Conservation (phyloP, 495 filamentous ascomycete species). For the Podospora pseudopauciseta region DNA sequence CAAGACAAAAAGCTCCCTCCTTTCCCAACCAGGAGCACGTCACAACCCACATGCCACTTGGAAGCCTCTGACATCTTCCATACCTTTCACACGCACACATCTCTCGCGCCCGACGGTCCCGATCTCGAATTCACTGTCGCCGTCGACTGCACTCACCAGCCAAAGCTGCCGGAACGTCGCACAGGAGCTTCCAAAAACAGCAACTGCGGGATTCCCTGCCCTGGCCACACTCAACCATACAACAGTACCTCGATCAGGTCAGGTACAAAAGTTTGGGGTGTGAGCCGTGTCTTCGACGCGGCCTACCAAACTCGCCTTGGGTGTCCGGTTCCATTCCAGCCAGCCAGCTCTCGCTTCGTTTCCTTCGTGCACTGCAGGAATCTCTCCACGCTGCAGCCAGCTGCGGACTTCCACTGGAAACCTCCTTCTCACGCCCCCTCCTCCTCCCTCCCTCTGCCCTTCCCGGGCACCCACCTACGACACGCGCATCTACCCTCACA, state of each 20-base stretch:
- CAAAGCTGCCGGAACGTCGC: conserved; percentile 32
- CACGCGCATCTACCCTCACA: conserved; percentile 10
- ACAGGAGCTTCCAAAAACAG: conserved; percentile 39
- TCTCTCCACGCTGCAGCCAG: conserved; percentile 26
- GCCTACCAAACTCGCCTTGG: conserved; percentile 29
- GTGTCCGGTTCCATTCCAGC: conserved; percentile 32
- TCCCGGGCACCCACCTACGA: neutral
- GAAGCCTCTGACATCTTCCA: conserved; percentile 2
- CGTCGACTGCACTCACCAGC: conserved; percentile 20
- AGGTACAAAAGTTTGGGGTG: conserved; percentile 36
- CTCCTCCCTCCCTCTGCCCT: neutral
- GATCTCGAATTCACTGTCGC: conserved; percentile 27
- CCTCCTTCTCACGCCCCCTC: conserved; percentile 8
- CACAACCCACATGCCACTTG: conserved; percentile 4
- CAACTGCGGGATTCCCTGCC: conserved; percentile 30
- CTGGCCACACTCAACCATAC: conserved; percentile 27
- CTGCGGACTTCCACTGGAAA: conserved; percentile 22
- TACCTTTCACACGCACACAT: conserved; percentile 17
- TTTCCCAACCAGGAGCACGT: neutral
- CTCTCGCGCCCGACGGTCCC: conserved; percentile 24
- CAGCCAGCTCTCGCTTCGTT: conserved; percentile 30
- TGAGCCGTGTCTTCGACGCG: conserved; percentile 31
- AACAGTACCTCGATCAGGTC: conserved; percentile 30
- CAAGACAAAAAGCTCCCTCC: neutral
- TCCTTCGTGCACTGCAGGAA: conserved; percentile 35